These are phyloP conservation scores for Colletotrichum sp. DNA, from an alignment of 2,329 filamentous ascomycete genomes.

Conservation along the genomic window DNA sequence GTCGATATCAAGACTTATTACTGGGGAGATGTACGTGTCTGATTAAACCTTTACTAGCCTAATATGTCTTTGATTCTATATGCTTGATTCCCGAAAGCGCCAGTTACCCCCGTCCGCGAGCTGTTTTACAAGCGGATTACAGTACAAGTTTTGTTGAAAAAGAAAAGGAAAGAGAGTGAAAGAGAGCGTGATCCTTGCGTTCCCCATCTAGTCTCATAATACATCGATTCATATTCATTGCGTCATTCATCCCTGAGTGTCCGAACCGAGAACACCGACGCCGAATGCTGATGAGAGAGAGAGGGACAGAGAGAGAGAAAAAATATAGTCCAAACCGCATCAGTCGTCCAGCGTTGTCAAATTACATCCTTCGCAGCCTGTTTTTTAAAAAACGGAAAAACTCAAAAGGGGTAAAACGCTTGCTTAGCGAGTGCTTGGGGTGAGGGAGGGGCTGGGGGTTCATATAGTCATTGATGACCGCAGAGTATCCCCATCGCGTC, in stretches of 20 bases:
- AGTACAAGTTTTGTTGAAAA: neutral
- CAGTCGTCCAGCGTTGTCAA: neutral
- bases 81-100: neutral
- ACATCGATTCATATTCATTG: conserved; percentile 13
- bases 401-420: neutral
- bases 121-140: neutral
- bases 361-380: neutral
- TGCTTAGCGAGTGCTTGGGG: neutral
- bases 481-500: conserved; percentile 17
- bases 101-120: neutral
- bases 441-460: neutral
- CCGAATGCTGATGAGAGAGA: conserved; percentile 10
- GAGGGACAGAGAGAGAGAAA: neutral
- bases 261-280: neutral
- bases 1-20: conserved; percentile 61
- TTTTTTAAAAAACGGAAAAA: neutral
- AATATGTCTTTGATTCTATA: conserved; percentile 1
- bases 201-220: conserved; percentile 1
- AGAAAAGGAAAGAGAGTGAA: neutral
- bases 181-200: neutral
- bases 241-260: conserved; percentile 11
- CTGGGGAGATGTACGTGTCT: conserved; percentile 43
- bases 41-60: conserved; percentile 8
- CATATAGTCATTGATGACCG: neutral
- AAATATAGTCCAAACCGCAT: neutral